Percentiles rank a stretch among this genome's conserved stretches.
Evolutionary conservation across 2,329 filamentous ascomycete genomes (phyloP).

Genomic region (Blastomyces emzantsi): DNA sequence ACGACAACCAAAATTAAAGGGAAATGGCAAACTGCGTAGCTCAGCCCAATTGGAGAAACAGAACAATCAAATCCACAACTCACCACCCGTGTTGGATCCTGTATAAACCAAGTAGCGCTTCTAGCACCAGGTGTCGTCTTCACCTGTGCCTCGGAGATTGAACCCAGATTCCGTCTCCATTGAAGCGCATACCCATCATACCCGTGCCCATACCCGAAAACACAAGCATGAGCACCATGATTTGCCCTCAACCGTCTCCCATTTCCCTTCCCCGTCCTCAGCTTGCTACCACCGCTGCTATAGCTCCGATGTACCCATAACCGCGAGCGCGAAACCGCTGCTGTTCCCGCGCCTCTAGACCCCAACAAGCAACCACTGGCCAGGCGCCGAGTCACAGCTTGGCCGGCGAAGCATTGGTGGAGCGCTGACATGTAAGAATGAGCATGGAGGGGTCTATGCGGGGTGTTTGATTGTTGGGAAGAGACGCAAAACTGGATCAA

Average conservation of each 20-base stretch:
- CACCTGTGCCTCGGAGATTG: background rate
- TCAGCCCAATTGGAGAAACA: background rate
- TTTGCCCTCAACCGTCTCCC: background rate
- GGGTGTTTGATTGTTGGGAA: background rate
- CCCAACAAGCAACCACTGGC: background rate
- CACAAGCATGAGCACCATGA: background rate
- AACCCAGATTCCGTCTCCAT: background rate
- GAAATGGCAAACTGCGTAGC: background rate
- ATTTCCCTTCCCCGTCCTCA: background rate
- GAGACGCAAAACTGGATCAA: too few relatives aligned
- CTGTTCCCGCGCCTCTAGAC: background rate
- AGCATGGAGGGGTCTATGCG: background rate
- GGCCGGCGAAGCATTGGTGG: background rate
- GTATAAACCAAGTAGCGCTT: conserved; percentile 5
- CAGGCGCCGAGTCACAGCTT: background rate
- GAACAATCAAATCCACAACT: background rate
- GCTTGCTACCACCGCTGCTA: background rate
- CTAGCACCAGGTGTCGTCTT: background rate
- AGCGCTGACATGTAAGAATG: conserved; percentile 3
- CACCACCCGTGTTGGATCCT: conserved; percentile 2
- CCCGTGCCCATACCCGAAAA: background rate
- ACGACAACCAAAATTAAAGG: background rate
- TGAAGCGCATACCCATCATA: background rate
- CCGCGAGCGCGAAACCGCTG: background rate
- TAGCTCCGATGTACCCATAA: background rate